A percentile compares a stretch with the other conserved stretches of the same genome.
phyloP scores from a whole-genome alignment of 805 yeast species.

The Candida ficus region DNA sequence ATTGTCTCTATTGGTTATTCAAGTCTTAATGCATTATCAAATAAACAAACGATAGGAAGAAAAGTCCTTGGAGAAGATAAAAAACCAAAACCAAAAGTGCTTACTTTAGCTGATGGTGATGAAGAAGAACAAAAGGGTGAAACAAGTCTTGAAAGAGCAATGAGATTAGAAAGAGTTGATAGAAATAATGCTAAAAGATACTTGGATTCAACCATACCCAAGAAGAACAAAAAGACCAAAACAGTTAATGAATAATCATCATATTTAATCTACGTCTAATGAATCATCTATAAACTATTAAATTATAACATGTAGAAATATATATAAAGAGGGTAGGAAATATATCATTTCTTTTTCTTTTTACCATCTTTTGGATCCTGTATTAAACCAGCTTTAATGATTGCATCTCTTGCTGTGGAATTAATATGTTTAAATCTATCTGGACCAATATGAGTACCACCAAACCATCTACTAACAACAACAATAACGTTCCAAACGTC shows the following conservation, averaged over 20 bases:
- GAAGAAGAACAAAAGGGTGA: conserved; percentile 10
- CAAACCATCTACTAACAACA: conserved; percentile 79
- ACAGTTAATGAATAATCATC: conserved; percentile 7
- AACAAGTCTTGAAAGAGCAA: conserved; percentile 10
- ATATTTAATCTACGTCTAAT: neutral
- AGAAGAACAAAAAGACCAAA: conserved; percentile 17
- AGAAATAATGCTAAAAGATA: conserved; percentile 6
- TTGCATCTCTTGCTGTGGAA: conserved; percentile 80
- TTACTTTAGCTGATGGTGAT: neutral
- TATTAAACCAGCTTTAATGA: conserved; percentile 56
- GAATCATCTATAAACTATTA: no score
- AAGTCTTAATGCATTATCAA: conserved; percentile 29
- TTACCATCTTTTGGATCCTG: conserved; percentile 11
- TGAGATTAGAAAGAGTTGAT: conserved; percentile 15
- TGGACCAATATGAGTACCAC: conserved; percentile 88
- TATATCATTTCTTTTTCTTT: conserved; percentile 24
- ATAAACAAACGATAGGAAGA: conserved; percentile 23
- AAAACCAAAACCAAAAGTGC: conserved; percentile 8
- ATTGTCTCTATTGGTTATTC: conserved; percentile 38
- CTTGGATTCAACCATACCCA: conserved; percentile 9
- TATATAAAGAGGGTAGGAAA: no score
- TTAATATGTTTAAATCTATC: conserved; percentile 93
- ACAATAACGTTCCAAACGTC: conserved; percentile 83
- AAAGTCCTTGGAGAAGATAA: conserved; percentile 25
- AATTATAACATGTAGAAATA: no score